A percentile compares a stretch with the other conserved stretches of the same genome.
Evolutionary conservation across 257 asterid genomes (phyloP).

Genomic region (Solanum piurae): DNA sequence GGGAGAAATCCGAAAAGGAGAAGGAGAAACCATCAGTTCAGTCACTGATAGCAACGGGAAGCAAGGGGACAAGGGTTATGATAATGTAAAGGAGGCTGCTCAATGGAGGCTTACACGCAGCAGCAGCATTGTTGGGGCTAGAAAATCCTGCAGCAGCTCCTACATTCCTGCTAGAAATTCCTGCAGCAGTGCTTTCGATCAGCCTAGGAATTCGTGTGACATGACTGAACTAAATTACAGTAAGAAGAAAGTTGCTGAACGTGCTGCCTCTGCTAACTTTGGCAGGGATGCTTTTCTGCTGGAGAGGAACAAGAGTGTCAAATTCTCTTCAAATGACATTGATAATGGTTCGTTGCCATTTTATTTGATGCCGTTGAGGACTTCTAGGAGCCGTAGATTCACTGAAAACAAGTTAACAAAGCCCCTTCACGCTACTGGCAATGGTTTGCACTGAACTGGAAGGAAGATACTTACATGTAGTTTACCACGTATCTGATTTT

Average conservation of each 20-base stretch:
- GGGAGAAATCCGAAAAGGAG: constrained; percentile 11
- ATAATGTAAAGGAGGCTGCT: constrained; percentile 11
- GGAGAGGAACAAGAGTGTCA: constrained; percentile 32
- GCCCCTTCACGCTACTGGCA: constrained; percentile 29
- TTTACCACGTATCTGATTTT: constrained; percentile 11
- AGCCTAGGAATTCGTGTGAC: constrained; percentile 46
- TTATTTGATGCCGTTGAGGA: constrained; percentile 75
- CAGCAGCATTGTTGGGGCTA: constrained; percentile 44
- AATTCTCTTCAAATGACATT: constrained; percentile 24
- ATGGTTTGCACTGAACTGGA: constrained; percentile 31
- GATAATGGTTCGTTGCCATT: constrained; percentile 44
- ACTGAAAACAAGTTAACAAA: constrained; percentile 36
- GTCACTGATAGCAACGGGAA: constrained; percentile 16
- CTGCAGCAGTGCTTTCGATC: constrained; percentile 44
- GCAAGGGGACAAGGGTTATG: constrained; percentile 22
- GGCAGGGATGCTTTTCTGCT: constrained; percentile 35
- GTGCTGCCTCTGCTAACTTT: constrained; percentile 16
- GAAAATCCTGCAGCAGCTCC: constrained; percentile 17
- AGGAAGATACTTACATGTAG: background rate
- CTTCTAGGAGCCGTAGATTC: constrained; percentile 37
- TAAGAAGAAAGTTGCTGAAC: constrained; percentile 43
- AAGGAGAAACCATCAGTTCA: constrained; percentile 18
- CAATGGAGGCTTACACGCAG: constrained; percentile 50
- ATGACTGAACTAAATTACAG: constrained; percentile 29
- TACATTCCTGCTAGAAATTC: constrained; percentile 22